A percentile compares a stretch with the other conserved stretches of the same genome.
These are phyloP conservation scores for Leptomonas pyrrhocoris DNA, from an alignment of 208 protist genomes.

Conservation along the genomic window DNA sequence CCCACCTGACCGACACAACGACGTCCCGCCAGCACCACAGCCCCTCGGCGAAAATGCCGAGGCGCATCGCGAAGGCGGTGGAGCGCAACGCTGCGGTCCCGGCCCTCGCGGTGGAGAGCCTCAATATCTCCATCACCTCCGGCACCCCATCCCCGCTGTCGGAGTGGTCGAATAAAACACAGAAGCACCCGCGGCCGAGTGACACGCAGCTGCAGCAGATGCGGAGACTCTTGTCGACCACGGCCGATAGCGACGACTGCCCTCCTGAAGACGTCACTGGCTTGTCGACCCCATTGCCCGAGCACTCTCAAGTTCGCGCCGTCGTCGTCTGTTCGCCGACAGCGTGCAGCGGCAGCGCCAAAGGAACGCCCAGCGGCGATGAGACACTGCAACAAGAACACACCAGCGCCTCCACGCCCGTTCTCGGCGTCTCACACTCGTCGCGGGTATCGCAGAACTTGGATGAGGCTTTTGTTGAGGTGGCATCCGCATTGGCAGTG, in stretches of 20 bases:
- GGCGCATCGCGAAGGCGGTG: not conserved
- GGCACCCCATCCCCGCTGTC: slow-evolving; percentile 16
- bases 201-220: not conserved
- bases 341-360: not conserved
- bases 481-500: not conserved
- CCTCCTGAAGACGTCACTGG: not conserved
- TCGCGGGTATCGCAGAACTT: slow-evolving; percentile 1
- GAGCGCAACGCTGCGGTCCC: not conserved
- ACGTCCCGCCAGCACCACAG: not conserved
- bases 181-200: slow-evolving; percentile 5
- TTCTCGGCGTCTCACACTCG: not conserved
- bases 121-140: slow-evolving; percentile 13
- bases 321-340: not conserved
- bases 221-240: not conserved
- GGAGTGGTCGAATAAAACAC: slow-evolving; percentile 18
- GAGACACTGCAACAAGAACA: slow-evolving; percentile 5
- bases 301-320: not conserved
- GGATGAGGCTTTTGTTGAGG: not conserved
- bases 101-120: slow-evolving; percentile 2
- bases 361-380: not conserved
- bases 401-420: not conserved
- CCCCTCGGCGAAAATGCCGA: not conserved
- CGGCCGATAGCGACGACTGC: not conserved
- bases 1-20: not conserved
- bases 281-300: not conserved